A percentile compares a stretch with the other conserved stretches of the same genome.
Evolutionary conservation across 345 rosid species (phyloP).

Genomic region (Hypericum perforatum): DNA sequence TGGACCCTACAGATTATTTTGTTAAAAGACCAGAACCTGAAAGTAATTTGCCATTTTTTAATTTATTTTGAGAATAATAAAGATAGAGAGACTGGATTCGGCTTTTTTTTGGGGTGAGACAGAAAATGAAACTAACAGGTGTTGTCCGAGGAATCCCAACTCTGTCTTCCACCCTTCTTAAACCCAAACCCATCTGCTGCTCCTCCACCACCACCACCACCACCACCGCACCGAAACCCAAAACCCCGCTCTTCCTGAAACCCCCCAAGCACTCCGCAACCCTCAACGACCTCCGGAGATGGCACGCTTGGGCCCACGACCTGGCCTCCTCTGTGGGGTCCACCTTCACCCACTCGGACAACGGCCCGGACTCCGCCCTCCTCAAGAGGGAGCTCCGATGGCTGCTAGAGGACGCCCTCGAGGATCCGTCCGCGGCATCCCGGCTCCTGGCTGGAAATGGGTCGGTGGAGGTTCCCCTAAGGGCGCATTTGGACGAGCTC

Average conservation of each 20-base stretch:
- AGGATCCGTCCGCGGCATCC: conserved; percentile 23
- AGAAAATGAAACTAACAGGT: too few species aligned
- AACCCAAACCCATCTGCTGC: conserved; percentile 12
- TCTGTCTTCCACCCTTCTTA: too few species aligned
- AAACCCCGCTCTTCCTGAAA: conserved; percentile 46
- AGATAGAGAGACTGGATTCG: too few species aligned
- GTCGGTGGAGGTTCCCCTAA: conserved; percentile 19
- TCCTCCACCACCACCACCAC: conserved; percentile 3
- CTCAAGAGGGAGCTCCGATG: conserved; percentile 69
- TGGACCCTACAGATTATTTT: too few species aligned
- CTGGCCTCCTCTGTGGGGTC: conserved; percentile 51
- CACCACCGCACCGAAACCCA: conserved; percentile 18
- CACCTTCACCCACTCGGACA: conserved; percentile 36
- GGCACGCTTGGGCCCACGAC: conserved; percentile 70
- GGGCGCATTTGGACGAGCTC: conserved; percentile 46
- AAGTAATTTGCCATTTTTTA: too few species aligned
- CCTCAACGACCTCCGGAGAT: conserved; percentile 42
- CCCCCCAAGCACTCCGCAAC: conserved; percentile 35
- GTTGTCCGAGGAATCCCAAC: too few species aligned
- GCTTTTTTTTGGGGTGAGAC: too few species aligned
- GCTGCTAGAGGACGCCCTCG: conserved; percentile 62
- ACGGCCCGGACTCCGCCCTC: conserved; percentile 50
- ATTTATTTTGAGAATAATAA: too few species aligned
- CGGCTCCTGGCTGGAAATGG: not conserved
- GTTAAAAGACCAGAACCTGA: too few species aligned